Percentiles rank a stretch among this genome's conserved stretches.
Evolutionary conservation across 257 asterid species (phyloP).

Genomic region (Jacaranda mimosifolia): DNA sequence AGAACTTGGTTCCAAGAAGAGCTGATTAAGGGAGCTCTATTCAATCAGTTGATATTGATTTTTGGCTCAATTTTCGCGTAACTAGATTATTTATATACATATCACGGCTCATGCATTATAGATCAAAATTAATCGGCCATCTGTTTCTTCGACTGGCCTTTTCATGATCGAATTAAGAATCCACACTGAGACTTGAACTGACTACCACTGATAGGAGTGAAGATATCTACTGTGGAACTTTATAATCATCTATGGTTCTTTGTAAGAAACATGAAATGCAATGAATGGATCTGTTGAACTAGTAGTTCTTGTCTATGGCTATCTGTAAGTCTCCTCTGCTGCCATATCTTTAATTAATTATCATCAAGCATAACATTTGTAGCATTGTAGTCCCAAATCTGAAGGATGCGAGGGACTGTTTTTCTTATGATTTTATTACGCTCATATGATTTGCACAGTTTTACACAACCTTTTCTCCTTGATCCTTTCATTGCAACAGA

Average conservation of each 20-base stretch:
- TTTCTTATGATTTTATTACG: neutral
- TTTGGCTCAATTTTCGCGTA: slow-evolving; percentile 18
- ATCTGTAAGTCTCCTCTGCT: neutral
- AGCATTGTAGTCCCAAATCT: neutral
- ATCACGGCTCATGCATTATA: neutral
- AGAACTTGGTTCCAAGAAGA: neutral
- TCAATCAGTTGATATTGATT: slow-evolving; percentile 7
- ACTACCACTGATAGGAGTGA: slow-evolving; percentile 1
- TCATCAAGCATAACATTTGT: neutral
- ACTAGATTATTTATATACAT: neutral
- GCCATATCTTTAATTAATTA: neutral
- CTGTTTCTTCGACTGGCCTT: neutral
- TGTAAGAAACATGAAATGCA: neutral
- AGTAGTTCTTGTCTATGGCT: no score
- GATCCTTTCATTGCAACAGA: no score
- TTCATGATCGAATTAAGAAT: slow-evolving; percentile 24
- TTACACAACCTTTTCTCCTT: neutral
- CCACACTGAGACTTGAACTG: slow-evolving; percentile 19
- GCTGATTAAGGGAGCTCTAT: neutral
- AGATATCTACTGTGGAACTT: neutral
- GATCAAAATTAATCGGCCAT: neutral
- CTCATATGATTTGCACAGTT: neutral
- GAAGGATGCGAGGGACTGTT: neutral
- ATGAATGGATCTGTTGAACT: no score
- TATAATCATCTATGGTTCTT: slow-evolving; percentile 20